Evolutionary conservation across 1,139 yeast genomes (phyloP).

Genomic region (Kluyveromyces sp.): DNA sequence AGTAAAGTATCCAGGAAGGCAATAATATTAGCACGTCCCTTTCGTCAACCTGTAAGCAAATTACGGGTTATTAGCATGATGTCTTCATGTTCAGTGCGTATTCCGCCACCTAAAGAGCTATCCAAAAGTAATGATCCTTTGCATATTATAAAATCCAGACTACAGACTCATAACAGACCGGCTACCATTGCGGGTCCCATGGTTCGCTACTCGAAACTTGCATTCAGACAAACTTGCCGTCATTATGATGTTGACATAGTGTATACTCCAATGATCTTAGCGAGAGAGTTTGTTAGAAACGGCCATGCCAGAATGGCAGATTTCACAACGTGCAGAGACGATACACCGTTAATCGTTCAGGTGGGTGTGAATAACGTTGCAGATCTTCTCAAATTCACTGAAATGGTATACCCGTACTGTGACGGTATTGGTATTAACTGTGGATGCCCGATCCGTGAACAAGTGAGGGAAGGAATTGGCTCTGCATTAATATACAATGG

Average conservation of each 20-base stretch:
- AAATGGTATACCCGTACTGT: conserved; percentile 81
- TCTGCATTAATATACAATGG: conserved; percentile 89
- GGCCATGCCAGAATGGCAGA: conserved; percentile 74
- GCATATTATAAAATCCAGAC: conserved; percentile 24
- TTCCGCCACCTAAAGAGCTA: conserved; percentile 17
- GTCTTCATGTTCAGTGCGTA: background rate
- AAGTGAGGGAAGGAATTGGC: conserved; percentile 91
- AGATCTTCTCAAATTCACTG: conserved; percentile 78
- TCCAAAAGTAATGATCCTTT: conserved; percentile 23
- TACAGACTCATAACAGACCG: conserved; percentile 22
- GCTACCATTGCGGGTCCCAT: conserved; percentile 79
- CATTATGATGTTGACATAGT: conserved; percentile 74
- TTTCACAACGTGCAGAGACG: conserved; percentile 65
- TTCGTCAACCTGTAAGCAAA: background rate
- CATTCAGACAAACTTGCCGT: conserved; percentile 76
- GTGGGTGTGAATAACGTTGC: conserved; percentile 84
- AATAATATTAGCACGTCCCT: no score
- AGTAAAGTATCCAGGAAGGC: no score
- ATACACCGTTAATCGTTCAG: conserved; percentile 74
- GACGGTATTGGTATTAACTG: conserved; percentile 95
- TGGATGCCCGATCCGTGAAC: conserved; percentile 96
- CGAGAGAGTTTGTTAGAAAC: conserved; percentile 88
- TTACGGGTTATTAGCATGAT: background rate
- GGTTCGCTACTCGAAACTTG: conserved; percentile 93
- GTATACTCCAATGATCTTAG: conserved; percentile 93